Evolutionary conservation across 306 rosid genomes (phyloP).

Genomic region (Hippophae rhamnoides): DNA sequence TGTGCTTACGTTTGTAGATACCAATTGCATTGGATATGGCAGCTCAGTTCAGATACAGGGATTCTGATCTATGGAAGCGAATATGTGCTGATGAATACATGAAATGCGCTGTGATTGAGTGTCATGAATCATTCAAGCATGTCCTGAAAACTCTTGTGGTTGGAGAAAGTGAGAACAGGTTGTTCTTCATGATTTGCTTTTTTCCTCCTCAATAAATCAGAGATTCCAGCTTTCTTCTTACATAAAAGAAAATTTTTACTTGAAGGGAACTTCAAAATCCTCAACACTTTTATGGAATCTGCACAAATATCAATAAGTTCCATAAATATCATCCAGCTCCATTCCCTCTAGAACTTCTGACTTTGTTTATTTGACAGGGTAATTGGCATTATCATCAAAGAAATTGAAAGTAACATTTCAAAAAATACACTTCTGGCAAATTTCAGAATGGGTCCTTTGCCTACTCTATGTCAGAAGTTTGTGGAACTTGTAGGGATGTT

Average conservation of each 20-base stretch:
- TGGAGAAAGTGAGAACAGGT: constrained; percentile 91
- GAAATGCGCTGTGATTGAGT: constrained; percentile 91
- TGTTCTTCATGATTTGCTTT: constrained; percentile 14
- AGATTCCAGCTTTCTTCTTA: not conserved
- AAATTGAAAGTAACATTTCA: constrained; percentile 71
- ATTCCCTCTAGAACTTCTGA: constrained; percentile 21
- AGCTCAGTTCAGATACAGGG: constrained; percentile 73
- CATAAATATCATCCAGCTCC: constrained; percentile 10
- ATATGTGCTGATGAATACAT: constrained; percentile 82
- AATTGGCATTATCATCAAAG: constrained; percentile 65
- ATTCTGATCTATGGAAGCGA: constrained; percentile 90
- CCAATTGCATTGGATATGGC: constrained; percentile 95
- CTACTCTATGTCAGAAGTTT: constrained; percentile 73
- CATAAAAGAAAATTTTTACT: not conserved
- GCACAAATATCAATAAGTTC: constrained; percentile 13
- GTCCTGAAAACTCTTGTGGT: constrained; percentile 56
- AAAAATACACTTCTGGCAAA: constrained; percentile 75
- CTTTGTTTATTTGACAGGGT: constrained; percentile 50
- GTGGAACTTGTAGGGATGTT: constrained; percentile 82
- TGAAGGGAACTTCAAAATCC: constrained; percentile 3
- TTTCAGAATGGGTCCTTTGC: constrained; percentile 78
- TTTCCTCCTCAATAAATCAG: not conserved
- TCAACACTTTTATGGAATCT: constrained; percentile 9
- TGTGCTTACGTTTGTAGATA: constrained; percentile 46
- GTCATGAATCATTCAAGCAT: constrained; percentile 75